phyloP scores from a whole-genome alignment of 371 early-diverging fungal genomes.

The Dinochytrium kinnereticum region DNA sequence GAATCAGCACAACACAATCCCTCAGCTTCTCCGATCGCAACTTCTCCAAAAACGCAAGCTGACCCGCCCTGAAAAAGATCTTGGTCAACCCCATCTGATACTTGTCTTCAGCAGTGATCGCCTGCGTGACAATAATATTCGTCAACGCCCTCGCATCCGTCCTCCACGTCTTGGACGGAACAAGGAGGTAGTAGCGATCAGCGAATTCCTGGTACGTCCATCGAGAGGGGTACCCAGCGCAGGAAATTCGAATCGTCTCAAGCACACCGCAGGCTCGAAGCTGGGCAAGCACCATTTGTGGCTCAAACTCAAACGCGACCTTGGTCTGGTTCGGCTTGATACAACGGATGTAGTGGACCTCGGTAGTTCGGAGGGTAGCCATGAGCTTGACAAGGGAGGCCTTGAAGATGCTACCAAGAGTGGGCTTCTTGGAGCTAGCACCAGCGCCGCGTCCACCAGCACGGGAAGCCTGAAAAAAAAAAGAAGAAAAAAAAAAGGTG shows the following conservation, averaged over 20 bases:
- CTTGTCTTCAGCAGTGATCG: conserved; percentile 78
- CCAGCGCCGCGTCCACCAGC: neutral
- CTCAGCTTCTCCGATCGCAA: conserved; percentile 81
- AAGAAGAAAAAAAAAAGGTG: too few relatives aligned
- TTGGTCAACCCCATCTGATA: conserved; percentile 97
- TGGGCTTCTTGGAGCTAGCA: conserved; percentile 26
- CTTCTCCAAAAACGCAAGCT: conserved; percentile 75
- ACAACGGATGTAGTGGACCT: conserved; percentile 89
- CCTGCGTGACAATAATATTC: conserved; percentile 65
- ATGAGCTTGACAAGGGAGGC: conserved; percentile 33
- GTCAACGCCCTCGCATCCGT: conserved; percentile 54
- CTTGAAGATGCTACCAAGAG: conserved; percentile 34
- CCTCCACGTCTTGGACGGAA: conserved; percentile 74
- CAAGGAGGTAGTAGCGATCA: conserved; percentile 84
- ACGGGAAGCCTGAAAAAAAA: neutral
- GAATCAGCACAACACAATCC: conserved; percentile 80
- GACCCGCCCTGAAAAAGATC: conserved; percentile 99
- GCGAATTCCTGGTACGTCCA: conserved; percentile 90
- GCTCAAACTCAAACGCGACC: conserved; percentile 87
- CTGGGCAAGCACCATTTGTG: conserved; percentile 93
- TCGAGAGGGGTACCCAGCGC: conserved; percentile 98
- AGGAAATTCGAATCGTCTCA: conserved; percentile 98
- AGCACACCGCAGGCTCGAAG: conserved; percentile 99
- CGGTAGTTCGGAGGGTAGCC: conserved; percentile 32
- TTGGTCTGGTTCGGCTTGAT: conserved; percentile 98